Evolutionary conservation across 2,329 filamentous ascomycete species (phyloP).

Genomic region (Ceratocystis diversiconidia): DNA sequence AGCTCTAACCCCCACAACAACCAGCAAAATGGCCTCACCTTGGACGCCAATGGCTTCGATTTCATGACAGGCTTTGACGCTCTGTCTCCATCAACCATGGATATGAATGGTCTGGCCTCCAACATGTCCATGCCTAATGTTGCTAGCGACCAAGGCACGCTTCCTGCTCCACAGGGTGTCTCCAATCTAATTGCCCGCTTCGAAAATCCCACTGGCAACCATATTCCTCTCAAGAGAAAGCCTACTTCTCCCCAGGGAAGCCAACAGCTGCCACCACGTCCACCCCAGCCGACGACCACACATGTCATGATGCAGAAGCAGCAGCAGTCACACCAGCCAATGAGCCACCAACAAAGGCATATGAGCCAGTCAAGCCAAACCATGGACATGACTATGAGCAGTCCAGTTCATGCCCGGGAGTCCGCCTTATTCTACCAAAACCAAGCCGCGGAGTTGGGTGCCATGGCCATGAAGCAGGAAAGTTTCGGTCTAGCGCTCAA

Average conservation of each 20-base stretch:
- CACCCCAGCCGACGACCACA: slow-evolving; percentile 3
- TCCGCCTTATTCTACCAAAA: slow-evolving; percentile 3
- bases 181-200: slow-evolving; percentile 18
- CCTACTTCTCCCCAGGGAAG: slow-evolving; percentile 9
- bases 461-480: slow-evolving; percentile 5
- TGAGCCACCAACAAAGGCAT: slow-evolving; percentile 17
- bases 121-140: not conserved
- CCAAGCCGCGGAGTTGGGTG: slow-evolving; percentile 4
- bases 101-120: slow-evolving; percentile 3
- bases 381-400: not conserved
- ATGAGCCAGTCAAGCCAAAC: slow-evolving; percentile 5
- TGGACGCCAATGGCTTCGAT: slow-evolving; percentile 1
- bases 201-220: slow-evolving; percentile 11
- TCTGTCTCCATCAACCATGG: not conserved
- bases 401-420: slow-evolving; percentile 1
- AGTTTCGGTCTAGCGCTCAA: not conserved
- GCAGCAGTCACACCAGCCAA: slow-evolving; percentile 10
- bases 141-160: not conserved
- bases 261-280: slow-evolving; percentile 9
- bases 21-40: not conserved
- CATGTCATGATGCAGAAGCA: slow-evolving; percentile 13
- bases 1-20: not conserved
- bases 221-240: slow-evolving; percentile 11
- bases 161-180: slow-evolving; percentile 8
- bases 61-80: slow-evolving; percentile 4